Base-by-base conservation (phyloP, 1,139 yeast species). In the Geotrichum phurueaensis region DNA sequence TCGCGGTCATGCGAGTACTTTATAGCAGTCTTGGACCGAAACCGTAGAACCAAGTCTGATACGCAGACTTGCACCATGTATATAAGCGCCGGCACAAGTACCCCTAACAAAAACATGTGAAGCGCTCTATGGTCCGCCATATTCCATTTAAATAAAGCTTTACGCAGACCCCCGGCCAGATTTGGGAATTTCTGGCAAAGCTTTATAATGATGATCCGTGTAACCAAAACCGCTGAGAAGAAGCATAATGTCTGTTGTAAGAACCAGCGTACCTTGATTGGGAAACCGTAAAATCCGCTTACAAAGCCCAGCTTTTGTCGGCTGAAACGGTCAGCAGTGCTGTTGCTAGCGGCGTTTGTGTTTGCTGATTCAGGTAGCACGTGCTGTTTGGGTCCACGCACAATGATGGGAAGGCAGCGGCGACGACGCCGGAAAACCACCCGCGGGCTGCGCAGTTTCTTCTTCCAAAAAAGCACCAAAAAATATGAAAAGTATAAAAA, bases 241-340 rank as follows among this genome's bases (percentile, higher is more conserved):
- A 62, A 58, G 6, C 58, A 45, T 3, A 23, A 51, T 2, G 61
- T 47, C 49, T 62, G 64, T 45, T 62, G 64, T 12, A 55, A 31
- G 47, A 56, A 53, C 61, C 61, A 59, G 43, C 51, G 56, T 2
- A 51, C 48, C 10, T 60, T 48, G 1, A 57, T 49, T 0, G 64
- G 64, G 22, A 57, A 53, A 4, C 64, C 62, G 43, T 62, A 62
- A 48, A 57, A 54, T 15, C 64, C 64, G 22, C 57, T 54, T 1
- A 54, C 50, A 25, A 62, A 50, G 2, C 64, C 64, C 2, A 59
- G 47, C 6, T 52, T 50, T 2, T 60, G 55, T 13, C 58, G 56
- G 7, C 57, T 18, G 39, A 33, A 33, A 33, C 39, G 39, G 39
- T 33, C 39, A 33, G 13, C n/a, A 33, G 13, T 10, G 39, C 13